Evolutionary conservation across 345 rosid species (phyloP), one percentile per base, ranked within the genome.

Genomic region (Melastoma malabathricum): DNA sequence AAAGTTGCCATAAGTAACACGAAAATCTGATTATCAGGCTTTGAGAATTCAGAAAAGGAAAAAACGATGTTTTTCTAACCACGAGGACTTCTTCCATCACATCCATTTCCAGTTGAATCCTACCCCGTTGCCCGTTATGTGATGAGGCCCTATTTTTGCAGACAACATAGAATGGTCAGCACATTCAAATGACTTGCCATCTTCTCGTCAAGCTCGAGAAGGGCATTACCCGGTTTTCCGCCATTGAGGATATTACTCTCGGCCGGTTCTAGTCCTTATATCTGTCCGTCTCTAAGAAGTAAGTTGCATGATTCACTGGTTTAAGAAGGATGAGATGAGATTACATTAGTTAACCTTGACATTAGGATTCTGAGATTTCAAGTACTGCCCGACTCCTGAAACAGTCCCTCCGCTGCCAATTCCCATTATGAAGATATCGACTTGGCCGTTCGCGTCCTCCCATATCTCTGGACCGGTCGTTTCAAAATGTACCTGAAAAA

Each of bases 331-430:
- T 34, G 15, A 15, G 50, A 45, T 6, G 8, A 18, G 12, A 20
- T 4, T 12, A n/a, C 10, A 12, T 15, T 5, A 50, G 13, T 41
- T 43, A 64, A 92, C 96, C 98, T 92, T 79, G 29, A 92, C 93
- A 60, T 84, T 80, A 20, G 96, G 98, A 72, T 87, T 92, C 59
- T 77, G 70, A 46, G 98, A 87, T 54, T 92, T 92, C 14, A 92
- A 93, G 60, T 84, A 92, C 63, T 70, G 94, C 4, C 98, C 95
- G 17, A 92, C 98, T 1, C 98, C 98, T 15, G 93, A 70, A 22
- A 92, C 98, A 0, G 98, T 92, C 23, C 98, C 98, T 44, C 98
- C 98, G 51, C 98, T 86, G 38, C 96, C 98, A 19, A 92, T 87
- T 61, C 98, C 98, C 96, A 87, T 92, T 15, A 92, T 82, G 45